Base-by-base conservation (phyloP, 2,329 filamentous ascomycete species). In the Curvularia eragrostidis region DNA sequence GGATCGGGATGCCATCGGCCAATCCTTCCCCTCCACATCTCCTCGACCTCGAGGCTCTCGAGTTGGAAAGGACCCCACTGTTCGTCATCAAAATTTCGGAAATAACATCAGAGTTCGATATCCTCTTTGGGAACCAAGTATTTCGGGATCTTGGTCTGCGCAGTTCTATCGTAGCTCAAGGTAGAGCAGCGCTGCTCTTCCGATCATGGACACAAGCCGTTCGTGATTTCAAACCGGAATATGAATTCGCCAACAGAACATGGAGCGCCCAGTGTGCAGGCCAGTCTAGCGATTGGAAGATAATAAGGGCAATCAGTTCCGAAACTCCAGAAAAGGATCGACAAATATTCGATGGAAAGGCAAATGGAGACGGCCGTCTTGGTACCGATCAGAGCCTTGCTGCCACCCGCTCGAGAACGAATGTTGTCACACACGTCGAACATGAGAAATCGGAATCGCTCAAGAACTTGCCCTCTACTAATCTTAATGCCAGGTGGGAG, bases 191-290 rank as follows among this genome's bases (percentile, higher is more conserved):
- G 15, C 55, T 69, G 3, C 59, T 69, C 5, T 75, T 74, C 48
- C 61, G 67, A 41, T 66, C 71, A 3, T 74, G 72, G 71, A 48
- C 63, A 9, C 66, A 70, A 32, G 69, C 71, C 4, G 24, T 69
- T 3, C 48, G 58, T 7, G 44, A 52, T 19, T 67, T 56, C 46
- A 60, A 63, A 1, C 55, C 48, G 5, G 42, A 48, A 5, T 53
- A 67, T 50, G 54, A 63, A 5, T 71, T 73, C 21, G 57, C 32
- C 5, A 48, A 52, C 38, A 54, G 43, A 8, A 55, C 48, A 21
- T 74, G 71, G 72, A 52, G 39, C 8, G 58, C 67, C 15, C 48
- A 64, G 19, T 19, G 62, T 13, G 58, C 66, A 7, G 66, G 68
- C 5, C 53, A 23, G 2, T 50, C 58, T 15, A 50, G 55, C 7